These are phyloP conservation scores for Gymnopus androsaceus DNA, from an alignment of 1,284 basidiomycete species.

Conservation along the genomic window DNA sequence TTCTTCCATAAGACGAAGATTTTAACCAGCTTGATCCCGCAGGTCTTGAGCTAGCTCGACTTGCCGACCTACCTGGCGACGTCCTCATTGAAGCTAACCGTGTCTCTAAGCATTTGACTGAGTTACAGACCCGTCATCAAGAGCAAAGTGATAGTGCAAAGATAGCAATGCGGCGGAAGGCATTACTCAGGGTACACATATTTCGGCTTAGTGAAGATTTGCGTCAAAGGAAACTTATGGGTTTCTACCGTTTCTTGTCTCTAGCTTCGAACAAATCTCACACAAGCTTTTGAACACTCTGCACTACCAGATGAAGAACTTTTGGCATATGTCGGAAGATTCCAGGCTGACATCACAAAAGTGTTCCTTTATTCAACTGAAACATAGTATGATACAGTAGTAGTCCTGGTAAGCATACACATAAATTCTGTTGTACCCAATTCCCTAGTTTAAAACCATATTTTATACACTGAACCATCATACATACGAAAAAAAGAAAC, in stretches of 20 bases:
- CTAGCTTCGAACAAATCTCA: conserved; percentile 70
- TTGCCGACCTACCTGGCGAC: conserved; percentile 78
- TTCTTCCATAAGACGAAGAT: conserved; percentile 42
- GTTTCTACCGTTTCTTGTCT: not conserved
- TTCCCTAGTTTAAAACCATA: too few species aligned
- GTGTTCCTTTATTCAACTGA: conserved; percentile 39
- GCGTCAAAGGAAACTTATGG: conserved; percentile 6
- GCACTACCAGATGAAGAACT: conserved; percentile 69
- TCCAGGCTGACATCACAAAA: conserved; percentile 69
- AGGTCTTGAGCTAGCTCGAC: conserved; percentile 82
- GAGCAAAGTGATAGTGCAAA: conserved; percentile 62
- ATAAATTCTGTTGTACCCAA: too few species aligned
- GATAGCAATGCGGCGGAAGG: conserved; percentile 63
- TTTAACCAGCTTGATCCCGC: conserved; percentile 69
- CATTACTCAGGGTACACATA: conserved; percentile 60
- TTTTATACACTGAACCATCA: too few species aligned
- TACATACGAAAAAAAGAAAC: too few species aligned
- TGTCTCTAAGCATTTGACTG: conserved; percentile 62
- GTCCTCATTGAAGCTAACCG: conserved; percentile 63
- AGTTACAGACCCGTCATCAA: conserved; percentile 58
- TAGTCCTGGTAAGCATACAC: not conserved
- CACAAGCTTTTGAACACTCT: conserved; percentile 68
- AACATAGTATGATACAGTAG: not conserved
- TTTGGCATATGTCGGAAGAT: conserved; percentile 57
- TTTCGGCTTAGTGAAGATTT: conserved; percentile 43